These are phyloP conservation scores for Teratosphaeria nubilosa DNA, from an alignment of 2,329 filamentous ascomycete species.

Conservation along the genomic window DNA sequence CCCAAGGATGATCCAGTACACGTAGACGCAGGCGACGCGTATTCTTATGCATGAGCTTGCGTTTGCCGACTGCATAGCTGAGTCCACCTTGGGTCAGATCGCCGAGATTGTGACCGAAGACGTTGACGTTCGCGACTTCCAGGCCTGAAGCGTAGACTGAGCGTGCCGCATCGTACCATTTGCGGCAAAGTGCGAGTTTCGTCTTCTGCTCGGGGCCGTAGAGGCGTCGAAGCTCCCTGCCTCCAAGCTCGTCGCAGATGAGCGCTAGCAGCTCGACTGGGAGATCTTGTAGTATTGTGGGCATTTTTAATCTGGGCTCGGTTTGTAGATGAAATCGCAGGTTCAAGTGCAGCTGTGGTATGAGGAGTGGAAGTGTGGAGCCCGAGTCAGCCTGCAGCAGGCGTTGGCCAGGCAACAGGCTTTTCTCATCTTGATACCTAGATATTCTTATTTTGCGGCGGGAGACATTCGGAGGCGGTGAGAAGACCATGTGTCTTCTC, in stretches of 20 bases:
- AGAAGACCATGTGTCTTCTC: neutral
- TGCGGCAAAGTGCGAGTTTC: constrained; percentile 6
- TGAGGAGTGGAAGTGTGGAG: neutral
- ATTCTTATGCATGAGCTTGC: constrained; percentile 11
- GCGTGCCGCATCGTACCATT: constrained; percentile 9
- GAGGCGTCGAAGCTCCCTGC: constrained; percentile 12
- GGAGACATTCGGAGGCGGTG: neutral
- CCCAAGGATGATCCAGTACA: constrained; percentile 10
- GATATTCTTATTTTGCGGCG: neutral
- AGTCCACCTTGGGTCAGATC: constrained; percentile 3
- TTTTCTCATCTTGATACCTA: too few relatives aligned
- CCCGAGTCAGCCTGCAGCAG: neutral
- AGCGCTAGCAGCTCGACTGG: constrained; percentile 10
- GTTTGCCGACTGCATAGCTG: constrained; percentile 2
- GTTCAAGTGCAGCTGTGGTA: neutral
- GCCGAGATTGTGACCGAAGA: constrained; percentile 8
- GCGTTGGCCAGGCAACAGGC: too few relatives aligned
- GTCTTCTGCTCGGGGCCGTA: neutral
- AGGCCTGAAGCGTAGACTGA: constrained; percentile 9
- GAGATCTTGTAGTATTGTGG: constrained; percentile 7
- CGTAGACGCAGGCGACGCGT: constrained; percentile 7
- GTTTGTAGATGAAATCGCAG: neutral
- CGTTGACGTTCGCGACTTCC: constrained; percentile 4
- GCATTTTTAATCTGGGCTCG: constrained; percentile 2
- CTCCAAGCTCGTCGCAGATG: constrained; percentile 12